Evolutionary conservation across 1,284 basidiomycete genomes (phyloP).

Genomic region (Abortiporus biennis): DNA sequence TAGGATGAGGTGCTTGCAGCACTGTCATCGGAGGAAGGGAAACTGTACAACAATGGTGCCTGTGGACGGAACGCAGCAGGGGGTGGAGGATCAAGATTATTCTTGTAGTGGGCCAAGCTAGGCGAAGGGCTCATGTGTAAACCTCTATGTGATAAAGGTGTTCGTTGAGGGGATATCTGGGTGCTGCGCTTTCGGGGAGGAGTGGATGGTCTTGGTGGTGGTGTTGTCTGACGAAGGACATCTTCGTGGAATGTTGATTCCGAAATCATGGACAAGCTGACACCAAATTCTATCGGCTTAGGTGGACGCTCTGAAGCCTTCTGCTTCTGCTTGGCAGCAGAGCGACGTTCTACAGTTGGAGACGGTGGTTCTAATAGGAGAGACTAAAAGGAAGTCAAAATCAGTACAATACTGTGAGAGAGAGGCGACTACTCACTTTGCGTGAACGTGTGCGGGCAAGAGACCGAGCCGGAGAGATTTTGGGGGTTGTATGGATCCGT

Average conservation of each 20-base stretch:
- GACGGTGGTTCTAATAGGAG: conserved; percentile 40
- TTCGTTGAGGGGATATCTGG: conserved; percentile 51
- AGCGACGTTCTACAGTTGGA: conserved; percentile 39
- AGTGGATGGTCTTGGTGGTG: conserved; percentile 24
- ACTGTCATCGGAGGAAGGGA: conserved; percentile 12
- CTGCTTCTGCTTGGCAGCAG: conserved; percentile 14
- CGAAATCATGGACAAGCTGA: no score
- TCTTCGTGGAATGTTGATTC: conserved; percentile 5
- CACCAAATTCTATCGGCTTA: no score
- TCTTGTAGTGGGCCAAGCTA: conserved; percentile 59
- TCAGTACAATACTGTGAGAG: no score
- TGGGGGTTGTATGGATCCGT: no score
- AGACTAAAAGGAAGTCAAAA: no score
- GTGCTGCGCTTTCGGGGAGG: conserved; percentile 18
- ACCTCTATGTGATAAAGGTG: conserved; percentile 62
- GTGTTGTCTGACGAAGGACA: conserved; percentile 23
- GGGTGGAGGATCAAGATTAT: conserved; percentile 54
- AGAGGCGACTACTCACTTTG: no score
- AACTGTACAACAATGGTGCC: conserved; percentile 12
- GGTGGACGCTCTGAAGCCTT: no score
- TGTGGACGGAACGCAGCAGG: conserved; percentile 27
- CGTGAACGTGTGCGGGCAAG: no score
- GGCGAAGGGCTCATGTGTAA: conserved; percentile 60
- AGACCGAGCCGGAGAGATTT: no score
- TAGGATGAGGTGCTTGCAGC: conserved; percentile 23